phyloP scores from a whole-genome alignment of 495 filamentous ascomycete genomes.

The Glarea lozoyensis region DNA sequence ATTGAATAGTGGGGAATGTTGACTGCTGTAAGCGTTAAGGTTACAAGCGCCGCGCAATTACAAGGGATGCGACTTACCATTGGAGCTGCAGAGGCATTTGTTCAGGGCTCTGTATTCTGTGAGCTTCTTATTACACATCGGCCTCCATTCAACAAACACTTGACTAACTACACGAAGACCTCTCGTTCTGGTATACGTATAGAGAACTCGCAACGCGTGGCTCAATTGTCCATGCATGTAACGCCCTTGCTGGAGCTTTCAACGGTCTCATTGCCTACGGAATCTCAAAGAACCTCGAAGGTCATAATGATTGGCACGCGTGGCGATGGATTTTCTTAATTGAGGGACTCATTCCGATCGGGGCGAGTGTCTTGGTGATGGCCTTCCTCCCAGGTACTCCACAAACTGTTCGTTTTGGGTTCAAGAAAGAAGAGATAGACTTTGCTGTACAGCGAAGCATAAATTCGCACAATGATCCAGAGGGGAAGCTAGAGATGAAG shows the following conservation, averaged over 20 bases:
- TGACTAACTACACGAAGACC: background rate
- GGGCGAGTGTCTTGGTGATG: background rate
- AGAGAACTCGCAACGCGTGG: conserved; percentile 58
- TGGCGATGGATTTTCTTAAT: conserved; percentile 42
- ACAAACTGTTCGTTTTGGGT: background rate
- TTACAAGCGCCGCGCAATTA: conserved; percentile 49
- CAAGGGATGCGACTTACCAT: conserved; percentile 56
- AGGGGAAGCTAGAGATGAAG: background rate
- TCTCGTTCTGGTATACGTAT: background rate
- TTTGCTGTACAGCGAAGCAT: background rate
- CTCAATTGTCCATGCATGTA: conserved; percentile 6
- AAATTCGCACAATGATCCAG: background rate
- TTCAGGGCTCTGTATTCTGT: background rate
- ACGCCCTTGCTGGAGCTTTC: conserved; percentile 39
- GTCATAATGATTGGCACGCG: conserved; percentile 12
- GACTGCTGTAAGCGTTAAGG: conserved; percentile 64
- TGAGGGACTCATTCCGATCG: conserved; percentile 36
- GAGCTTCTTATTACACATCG: background rate
- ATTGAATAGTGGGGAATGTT: conserved; percentile 12
- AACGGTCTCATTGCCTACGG: conserved; percentile 35
- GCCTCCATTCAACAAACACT: background rate
- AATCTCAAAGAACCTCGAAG: conserved; percentile 23
- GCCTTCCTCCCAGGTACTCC: background rate
- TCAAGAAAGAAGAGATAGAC: background rate
- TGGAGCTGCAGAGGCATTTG: conserved; percentile 46